phyloP scores from a whole-genome alignment of 257 asterid genomes.

The Solanum habrochaites region DNA sequence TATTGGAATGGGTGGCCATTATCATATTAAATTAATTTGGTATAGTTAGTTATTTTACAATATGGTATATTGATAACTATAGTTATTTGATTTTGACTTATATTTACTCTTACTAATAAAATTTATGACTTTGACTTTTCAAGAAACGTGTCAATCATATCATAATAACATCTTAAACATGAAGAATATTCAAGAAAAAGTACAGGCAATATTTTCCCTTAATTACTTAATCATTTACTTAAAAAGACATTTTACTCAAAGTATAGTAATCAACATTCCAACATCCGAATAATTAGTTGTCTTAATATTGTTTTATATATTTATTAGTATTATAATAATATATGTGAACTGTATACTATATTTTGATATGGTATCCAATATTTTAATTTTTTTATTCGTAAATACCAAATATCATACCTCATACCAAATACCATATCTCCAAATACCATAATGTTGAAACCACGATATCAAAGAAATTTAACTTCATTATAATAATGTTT shows the following conservation, averaged over 20 bases:
- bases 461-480: not conserved
- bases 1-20: too few species aligned
- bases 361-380: accelerated
- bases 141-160: not conserved
- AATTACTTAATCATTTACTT: not conserved
- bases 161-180: not conserved
- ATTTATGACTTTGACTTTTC: not conserved
- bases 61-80: not conserved
- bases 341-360: not conserved
- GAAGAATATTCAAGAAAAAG: not conserved
- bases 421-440: not conserved
- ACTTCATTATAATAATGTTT: not conserved
- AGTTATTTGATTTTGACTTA: not conserved
- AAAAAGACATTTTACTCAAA: not conserved
- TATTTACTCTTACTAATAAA: too few species aligned
- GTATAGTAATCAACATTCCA: not conserved
- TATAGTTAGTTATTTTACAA: not conserved
- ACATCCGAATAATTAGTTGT: not conserved
- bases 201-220: not conserved
- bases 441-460: not conserved
- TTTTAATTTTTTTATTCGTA: not conserved
- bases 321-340: not conserved
- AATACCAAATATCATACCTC: not conserved
- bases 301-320: not conserved
- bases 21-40: too few species aligned